Conservation (phyloP, 2,329 filamentous ascomycete genomes). For the Calycina herbarum region DNA sequence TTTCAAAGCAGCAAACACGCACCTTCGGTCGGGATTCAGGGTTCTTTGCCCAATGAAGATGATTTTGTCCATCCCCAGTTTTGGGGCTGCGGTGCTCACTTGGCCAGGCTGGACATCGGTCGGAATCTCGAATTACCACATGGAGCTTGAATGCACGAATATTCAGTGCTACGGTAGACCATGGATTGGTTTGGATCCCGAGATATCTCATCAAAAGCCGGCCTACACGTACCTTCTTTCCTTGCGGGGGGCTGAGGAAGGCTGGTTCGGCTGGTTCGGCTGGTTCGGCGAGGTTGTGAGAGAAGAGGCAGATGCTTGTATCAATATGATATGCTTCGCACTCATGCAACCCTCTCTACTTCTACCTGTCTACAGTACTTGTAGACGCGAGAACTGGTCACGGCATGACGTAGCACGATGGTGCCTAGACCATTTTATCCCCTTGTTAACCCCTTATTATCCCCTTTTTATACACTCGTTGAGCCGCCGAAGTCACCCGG, state of each 20-base stretch:
- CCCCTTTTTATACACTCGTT: background rate
- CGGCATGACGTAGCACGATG: background rate
- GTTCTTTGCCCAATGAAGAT: background rate
- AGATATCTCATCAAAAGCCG: background rate
- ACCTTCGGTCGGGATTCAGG: background rate
- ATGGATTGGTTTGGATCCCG: background rate
- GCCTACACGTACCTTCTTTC: background rate
- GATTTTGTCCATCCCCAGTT: background rate
- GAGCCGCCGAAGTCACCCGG: background rate
- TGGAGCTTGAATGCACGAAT: background rate
- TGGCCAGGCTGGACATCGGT: background rate
- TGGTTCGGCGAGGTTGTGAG: background rate
- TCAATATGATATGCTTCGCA: background rate
- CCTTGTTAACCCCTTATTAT: background rate
- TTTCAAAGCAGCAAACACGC: background rate
- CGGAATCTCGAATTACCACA: conserved; percentile 1
- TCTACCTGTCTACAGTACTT: background rate
- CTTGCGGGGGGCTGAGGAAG: background rate
- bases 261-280: background rate
- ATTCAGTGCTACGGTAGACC: background rate
- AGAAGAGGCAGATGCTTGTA: background rate
- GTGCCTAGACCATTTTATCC: background rate
- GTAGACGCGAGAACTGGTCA: background rate
- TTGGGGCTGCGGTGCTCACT: background rate
- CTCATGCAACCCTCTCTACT: background rate